These are phyloP conservation scores for Psilocybe cubensis DNA, from an alignment of 768 basidiomycete species.

Conservation along the genomic window DNA sequence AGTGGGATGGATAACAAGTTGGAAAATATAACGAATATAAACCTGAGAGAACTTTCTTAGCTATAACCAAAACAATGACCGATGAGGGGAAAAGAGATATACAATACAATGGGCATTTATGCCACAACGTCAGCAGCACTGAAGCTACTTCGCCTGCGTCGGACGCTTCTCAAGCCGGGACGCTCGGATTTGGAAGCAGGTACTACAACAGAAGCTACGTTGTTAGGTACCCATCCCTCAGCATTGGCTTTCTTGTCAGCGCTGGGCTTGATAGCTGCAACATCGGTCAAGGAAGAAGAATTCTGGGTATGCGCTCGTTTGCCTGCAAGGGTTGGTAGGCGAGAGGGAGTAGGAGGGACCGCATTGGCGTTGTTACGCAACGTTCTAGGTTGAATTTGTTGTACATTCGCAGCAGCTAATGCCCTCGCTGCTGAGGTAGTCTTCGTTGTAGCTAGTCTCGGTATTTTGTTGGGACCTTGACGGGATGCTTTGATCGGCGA, in stretches of 20 bases:
- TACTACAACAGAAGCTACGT: conserved; percentile 69
- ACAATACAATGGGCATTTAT: conserved; percentile 33
- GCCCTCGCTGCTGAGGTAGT: conserved; percentile 52
- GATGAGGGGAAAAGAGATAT: conserved; percentile 9
- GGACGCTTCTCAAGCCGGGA: conserved; percentile 72
- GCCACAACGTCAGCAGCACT: conserved; percentile 86
- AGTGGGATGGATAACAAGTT: conserved; percentile 7
- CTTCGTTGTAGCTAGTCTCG: conserved; percentile 59
- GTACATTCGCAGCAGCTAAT: conserved; percentile 40
- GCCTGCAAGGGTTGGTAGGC: conserved; percentile 72
- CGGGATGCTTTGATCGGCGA: conserved; percentile 48
- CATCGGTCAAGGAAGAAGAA: conserved; percentile 50
- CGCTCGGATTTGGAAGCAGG: conserved; percentile 74
- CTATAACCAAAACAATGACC: conserved; percentile 3
- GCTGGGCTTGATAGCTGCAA: conserved; percentile 47
- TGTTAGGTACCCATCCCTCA: conserved; percentile 80
- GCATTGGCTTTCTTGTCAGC: conserved; percentile 35
- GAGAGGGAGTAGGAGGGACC: conserved; percentile 73
- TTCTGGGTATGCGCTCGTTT: conserved; percentile 50
- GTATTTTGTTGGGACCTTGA: conserved; percentile 69
- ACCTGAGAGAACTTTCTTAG: conserved; percentile 5
- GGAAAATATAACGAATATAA: conserved; percentile 20
- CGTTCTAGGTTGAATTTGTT: conserved; percentile 30
- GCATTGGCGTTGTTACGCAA: conserved; percentile 32
- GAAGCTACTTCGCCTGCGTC: conserved; percentile 84